phyloP scores from a whole-genome alignment of 2,329 filamentous ascomycete species.

The Aspergillus sp. region DNA sequence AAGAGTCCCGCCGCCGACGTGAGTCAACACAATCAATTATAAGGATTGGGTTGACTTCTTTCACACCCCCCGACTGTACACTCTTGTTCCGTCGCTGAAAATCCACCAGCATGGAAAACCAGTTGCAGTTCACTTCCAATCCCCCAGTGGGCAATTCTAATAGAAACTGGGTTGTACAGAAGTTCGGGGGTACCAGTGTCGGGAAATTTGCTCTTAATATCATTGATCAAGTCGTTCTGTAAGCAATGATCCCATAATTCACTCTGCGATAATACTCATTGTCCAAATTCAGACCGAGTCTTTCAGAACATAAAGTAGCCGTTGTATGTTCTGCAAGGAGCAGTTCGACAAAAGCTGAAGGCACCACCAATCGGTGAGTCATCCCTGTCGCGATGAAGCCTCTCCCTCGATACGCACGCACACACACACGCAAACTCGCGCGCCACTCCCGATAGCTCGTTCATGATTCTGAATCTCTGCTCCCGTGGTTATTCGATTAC shows the following conservation, averaged over 20 bases:
- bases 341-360: slow-evolving; percentile 89
- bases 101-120: slow-evolving; percentile 17
- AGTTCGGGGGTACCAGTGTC: slow-evolving; percentile 93
- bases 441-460: not conserved
- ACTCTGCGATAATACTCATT: not conserved
- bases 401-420: not conserved
- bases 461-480: not conserved
- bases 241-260: slow-evolving; percentile 20
- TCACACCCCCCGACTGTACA: slow-evolving; percentile 1
- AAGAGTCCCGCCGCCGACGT: slow-evolving; percentile 17
- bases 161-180: slow-evolving; percentile 79
- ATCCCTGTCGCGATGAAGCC: slow-evolving; percentile 12
- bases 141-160: slow-evolving; percentile 17
- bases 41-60: not conserved
- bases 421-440: not conserved
- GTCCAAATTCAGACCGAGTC: slow-evolving; percentile 50
- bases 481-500: not conserved
- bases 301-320: slow-evolving; percentile 72
- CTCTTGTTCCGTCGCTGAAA: slow-evolving; percentile 4
- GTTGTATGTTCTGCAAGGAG: slow-evolving; percentile 95
- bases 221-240: slow-evolving; percentile 69
- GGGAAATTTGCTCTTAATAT: slow-evolving; percentile 86
- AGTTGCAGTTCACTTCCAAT: slow-evolving; percentile 11
- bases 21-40: slow-evolving; percentile 3
- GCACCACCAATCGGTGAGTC: slow-evolving; percentile 89